phyloP scores from a whole-genome alignment of 345 rosid species.

The Hevea brasiliensis region DNA sequence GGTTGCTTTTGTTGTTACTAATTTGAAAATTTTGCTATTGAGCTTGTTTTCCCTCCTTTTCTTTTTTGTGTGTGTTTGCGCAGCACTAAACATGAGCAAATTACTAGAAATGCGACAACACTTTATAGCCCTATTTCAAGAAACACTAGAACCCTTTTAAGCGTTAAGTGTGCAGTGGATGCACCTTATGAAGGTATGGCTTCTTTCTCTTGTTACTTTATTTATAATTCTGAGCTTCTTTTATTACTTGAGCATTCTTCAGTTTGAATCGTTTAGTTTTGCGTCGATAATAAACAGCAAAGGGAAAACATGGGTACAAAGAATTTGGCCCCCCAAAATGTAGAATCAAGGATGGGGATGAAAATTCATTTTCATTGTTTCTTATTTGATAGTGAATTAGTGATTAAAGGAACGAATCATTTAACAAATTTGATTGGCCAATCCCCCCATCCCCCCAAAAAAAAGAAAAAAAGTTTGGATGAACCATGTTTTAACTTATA shows the following conservation, averaged over 20 bases:
- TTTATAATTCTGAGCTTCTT: background rate
- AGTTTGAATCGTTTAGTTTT: background rate
- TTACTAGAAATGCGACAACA: constrained; percentile 17
- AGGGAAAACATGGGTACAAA: background rate
- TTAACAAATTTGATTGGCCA: too few relatives aligned
- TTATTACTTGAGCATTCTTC: constrained; percentile 6
- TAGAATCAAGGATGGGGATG: too few relatives aligned
- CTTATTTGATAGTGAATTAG: too few relatives aligned
- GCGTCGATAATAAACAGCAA: background rate
- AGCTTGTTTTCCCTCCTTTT: background rate
- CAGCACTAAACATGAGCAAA: constrained; percentile 31
- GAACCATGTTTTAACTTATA: too few relatives aligned
- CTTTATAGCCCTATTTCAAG: constrained; percentile 26
- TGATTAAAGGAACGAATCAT: too few relatives aligned
- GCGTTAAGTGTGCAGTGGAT: constrained; percentile 49
- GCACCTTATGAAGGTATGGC: constrained; percentile 67
- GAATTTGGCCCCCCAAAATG: background rate
- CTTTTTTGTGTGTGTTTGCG: background rate
- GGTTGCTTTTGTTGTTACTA: background rate
- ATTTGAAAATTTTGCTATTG: background rate
- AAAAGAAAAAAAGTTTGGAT: too few relatives aligned
- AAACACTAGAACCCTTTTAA: constrained; percentile 28
- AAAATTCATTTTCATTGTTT: too few relatives aligned
- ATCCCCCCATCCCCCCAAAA: too few relatives aligned
- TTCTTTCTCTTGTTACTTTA: background rate